A percentile compares a stretch with the other conserved stretches of the same genome.
phyloP scores from a whole-genome alignment of 768 basidiomycete genomes.

The Agaricus sinodeliciosus region DNA sequence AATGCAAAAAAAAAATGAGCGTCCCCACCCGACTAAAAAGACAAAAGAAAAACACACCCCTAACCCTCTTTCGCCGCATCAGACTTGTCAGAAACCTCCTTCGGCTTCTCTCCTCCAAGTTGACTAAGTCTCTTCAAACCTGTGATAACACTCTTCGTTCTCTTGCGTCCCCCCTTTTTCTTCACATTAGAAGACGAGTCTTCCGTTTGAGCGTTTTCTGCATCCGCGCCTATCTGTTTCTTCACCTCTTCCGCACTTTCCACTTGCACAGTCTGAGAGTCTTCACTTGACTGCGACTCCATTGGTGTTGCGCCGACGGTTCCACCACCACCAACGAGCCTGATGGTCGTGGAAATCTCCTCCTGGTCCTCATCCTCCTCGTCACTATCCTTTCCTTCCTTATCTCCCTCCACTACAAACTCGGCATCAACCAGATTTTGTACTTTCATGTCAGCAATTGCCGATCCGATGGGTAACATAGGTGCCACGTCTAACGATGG shows the following conservation, averaged over 20 bases:
- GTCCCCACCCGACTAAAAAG: not conserved
- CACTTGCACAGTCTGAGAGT: slow-evolving; percentile 22
- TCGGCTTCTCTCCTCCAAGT: slow-evolving; percentile 32
- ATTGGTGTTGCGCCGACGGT: slow-evolving; percentile 28
- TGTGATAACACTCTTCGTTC: slow-evolving; percentile 51
- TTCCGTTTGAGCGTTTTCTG: slow-evolving; percentile 27
- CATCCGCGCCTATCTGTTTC: slow-evolving; percentile 30
- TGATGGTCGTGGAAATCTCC: slow-evolving; percentile 40
- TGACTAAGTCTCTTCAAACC: slow-evolving; percentile 50
- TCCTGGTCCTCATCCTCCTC: slow-evolving; percentile 2
- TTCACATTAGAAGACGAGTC: slow-evolving; percentile 22
- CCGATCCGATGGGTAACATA: not conserved
- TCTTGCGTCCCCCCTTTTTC: slow-evolving; percentile 38
- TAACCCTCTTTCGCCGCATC: slow-evolving; percentile 20
- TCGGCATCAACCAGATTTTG: slow-evolving; percentile 6
- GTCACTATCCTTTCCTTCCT: slow-evolving; percentile 7
- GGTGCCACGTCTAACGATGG: slow-evolving; percentile 1
- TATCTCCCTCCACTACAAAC: not conserved
- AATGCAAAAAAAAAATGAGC: not conserved
- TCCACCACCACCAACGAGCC: slow-evolving; percentile 54
- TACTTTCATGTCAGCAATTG: not conserved
- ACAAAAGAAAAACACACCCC: not conserved
- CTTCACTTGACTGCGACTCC: slow-evolving; percentile 7
- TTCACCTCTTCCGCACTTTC: slow-evolving; percentile 21
- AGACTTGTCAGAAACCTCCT: slow-evolving; percentile 43